Evolutionary conservation across 108 stramenopile genomes (phyloP).

Genomic region (Skeletonema marinoi): DNA sequence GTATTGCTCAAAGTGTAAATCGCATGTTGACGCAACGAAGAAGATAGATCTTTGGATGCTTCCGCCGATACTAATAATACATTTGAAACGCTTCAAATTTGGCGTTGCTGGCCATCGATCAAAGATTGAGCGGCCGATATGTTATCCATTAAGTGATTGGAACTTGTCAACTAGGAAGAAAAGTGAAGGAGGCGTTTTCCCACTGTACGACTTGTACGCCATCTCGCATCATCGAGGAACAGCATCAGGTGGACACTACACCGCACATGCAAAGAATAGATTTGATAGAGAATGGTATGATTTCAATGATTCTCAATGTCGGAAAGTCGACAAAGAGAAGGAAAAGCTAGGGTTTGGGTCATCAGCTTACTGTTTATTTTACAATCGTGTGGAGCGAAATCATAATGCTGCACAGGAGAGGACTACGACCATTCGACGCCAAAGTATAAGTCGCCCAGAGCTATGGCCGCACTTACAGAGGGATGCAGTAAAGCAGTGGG

Average conservation of each 20-base stretch:
- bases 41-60: slow-evolving; percentile 90
- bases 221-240: slow-evolving; percentile 92
- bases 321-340: slow-evolving; percentile 39
- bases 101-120: slow-evolving; percentile 54
- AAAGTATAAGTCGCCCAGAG: slow-evolving; percentile 74
- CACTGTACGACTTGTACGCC: slow-evolving; percentile 93
- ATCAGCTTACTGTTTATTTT: slow-evolving; percentile 78
- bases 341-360: slow-evolving; percentile 35
- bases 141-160: slow-evolving; percentile 68
- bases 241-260: slow-evolving; percentile 95
- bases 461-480: slow-evolving; percentile 88
- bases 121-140: slow-evolving; percentile 69
- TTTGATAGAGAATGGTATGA: slow-evolving; percentile 86
- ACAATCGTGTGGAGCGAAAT: slow-evolving; percentile 65
- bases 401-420: slow-evolving; percentile 39
- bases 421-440: slow-evolving; percentile 63
- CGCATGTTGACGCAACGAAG: slow-evolving; percentile 80
- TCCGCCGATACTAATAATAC: slow-evolving; percentile 93
- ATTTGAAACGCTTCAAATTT: slow-evolving; percentile 92
- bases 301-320: slow-evolving; percentile 71
- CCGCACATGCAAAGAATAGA: slow-evolving; percentile 81
- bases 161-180: slow-evolving; percentile 56
- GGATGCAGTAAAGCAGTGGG: slow-evolving; percentile 24
- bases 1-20: slow-evolving; percentile 84
- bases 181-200: slow-evolving; percentile 44